Conservation (phyloP, 2,329 filamentous ascomycete genomes). For the Apiospora saccharicola region DNA sequence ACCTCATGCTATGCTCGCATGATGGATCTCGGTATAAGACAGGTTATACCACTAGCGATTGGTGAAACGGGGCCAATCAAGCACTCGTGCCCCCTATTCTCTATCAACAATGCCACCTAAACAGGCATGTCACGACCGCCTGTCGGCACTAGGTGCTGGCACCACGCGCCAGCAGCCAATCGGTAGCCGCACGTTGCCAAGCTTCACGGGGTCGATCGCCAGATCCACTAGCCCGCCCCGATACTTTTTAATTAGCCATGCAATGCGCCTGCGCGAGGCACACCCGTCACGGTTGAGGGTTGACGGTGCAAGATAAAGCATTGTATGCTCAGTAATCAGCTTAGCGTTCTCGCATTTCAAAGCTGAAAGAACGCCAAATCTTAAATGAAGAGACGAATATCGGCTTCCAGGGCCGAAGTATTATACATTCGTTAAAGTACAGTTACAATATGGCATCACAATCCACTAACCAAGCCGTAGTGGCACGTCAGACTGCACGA, state of each 20-base stretch:
- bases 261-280: not conserved
- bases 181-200: conserved; percentile 10
- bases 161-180: not conserved
- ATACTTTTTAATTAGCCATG: not conserved
- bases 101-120: not conserved
- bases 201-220: conserved; percentile 9
- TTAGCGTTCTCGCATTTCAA: not conserved
- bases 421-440: not conserved
- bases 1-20: not conserved
- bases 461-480: not conserved
- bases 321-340: not conserved
- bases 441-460: not conserved
- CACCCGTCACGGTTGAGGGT: not conserved
- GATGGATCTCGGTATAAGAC: not conserved
- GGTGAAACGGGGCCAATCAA: conserved; percentile 17
- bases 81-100: not conserved
- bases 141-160: not conserved
- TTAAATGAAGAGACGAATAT: not conserved
- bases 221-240: not conserved
- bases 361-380: not conserved
- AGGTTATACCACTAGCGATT: not conserved
- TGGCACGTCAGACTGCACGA: not conserved
- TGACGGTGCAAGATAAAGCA: not conserved
- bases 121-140: not conserved
- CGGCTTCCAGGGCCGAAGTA: not conserved